Evolutionary conservation across 768 basidiomycete species (phyloP), one percentile per base, ranked within the genome.

Genomic region (Chalciporus chontae): DNA sequence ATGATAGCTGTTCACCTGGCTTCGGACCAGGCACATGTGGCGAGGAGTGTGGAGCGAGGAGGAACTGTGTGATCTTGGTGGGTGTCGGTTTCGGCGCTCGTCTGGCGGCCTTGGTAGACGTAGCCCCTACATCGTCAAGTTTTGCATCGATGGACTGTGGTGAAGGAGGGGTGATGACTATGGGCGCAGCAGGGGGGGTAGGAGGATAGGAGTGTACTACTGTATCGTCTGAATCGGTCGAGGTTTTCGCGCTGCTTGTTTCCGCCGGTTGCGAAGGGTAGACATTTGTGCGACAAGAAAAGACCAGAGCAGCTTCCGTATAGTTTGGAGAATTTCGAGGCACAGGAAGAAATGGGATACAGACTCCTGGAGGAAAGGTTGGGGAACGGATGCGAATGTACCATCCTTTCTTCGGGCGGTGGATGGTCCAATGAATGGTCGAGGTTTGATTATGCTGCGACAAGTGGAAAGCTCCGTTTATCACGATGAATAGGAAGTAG

Each of bases 351-450:
- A 84, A 60, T 1, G 80, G 75, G 24, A 84, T 84, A 53, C 73
- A 81, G 10, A 76, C 72, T 3, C 77, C 70, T 11, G 79, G 83
- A 0, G 87, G 84, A 54, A 90, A 90, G 4, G 74, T 58, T 0
- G 90, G 89, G 2, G 86, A 71, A 31, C 85, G 79, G 21, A 92
- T 70, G 37, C 85, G 85, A 51, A 92, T 81, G 66, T 91, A 92
- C 90, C 90, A 92, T 40, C 90, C 90, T 24, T 85, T 80, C 50
- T 82, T 80, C 1, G 90, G 90, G 5, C 83, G 79, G 63, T 90
- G 90, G 23, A 90, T 80, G 9, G 79, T 79, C 90, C 90, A 92
- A 48, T 78, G 75, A 2, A 88, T 64, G 0, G 77, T 76, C 19
- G 77, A 80, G 4, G 78, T 82, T n/a, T 79, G 74, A 36, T 85